Percentiles rank a stretch among this genome's conserved stretches.
phyloP scores from a whole-genome alignment of 2,329 filamentous ascomycete genomes.

The Venturia nashicola region DNA sequence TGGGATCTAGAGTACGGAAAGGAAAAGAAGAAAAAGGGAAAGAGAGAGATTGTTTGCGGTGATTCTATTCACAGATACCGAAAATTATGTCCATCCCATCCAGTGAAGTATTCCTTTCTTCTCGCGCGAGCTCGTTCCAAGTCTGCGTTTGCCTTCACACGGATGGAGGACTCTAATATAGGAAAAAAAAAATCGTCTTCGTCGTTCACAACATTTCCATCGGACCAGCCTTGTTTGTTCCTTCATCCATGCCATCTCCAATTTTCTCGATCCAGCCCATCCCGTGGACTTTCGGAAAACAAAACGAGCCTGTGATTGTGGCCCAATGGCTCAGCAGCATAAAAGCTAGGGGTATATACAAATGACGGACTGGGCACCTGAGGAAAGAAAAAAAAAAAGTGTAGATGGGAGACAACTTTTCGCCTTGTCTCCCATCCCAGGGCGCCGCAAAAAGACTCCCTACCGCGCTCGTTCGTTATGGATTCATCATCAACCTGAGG shows the following conservation, averaged over 20 bases:
- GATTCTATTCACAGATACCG: neutral
- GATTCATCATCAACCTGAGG: constrained; percentile 2
- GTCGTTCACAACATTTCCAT: neutral
- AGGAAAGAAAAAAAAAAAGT: neutral
- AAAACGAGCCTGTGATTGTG: neutral
- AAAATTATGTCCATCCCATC: neutral
- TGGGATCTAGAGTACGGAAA: no score
- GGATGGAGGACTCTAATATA: neutral
- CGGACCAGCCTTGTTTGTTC: neutral
- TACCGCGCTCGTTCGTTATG: neutral
- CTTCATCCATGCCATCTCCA: neutral
- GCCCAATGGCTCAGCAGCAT: neutral
- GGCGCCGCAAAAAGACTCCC: neutral
- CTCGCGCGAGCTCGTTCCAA: neutral
- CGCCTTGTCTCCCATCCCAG: neutral
- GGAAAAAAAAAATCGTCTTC: neutral
- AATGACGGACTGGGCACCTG: neutral
- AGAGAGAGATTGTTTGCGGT: neutral
- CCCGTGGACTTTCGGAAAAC: neutral
- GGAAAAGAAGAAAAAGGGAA: neutral
- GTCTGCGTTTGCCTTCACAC: neutral
- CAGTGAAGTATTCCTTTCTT: neutral
- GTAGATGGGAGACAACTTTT: no score
- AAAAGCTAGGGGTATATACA: constrained; percentile 1
- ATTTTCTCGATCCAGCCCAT: neutral